Evolutionary conservation across 805 yeast species (phyloP), one percentile per base, ranked within the genome.

Genomic region (Lachancea sp.): DNA sequence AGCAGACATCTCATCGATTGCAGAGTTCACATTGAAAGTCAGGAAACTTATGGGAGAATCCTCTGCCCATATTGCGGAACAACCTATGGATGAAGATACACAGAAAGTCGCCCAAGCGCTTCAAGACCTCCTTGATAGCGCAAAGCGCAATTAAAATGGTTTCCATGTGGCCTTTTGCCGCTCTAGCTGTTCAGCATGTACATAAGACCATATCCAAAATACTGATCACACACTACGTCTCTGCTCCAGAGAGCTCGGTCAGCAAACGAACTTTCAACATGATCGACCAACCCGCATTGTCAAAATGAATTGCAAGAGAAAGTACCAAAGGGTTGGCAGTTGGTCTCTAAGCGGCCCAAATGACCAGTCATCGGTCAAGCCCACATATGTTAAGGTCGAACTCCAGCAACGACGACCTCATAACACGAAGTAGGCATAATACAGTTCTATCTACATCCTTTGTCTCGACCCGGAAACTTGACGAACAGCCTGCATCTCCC

Each of bases 1-100:
- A 29, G 70, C 73, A 62, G 95, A 87, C 54, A 80, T 87, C 8
- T 74, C 84, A 6, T 69, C 67, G 21, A 68, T 81, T 34, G 67
- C 70, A 41, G 96, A 87, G 56, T 84, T 87, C 58, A 81, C 89
- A 2, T 68, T 68, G 65, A 72, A 72, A 54, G 75, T 84, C 78
- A 80, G 78, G 59, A 59, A 67, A 38, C 62, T 83, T 51, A 92
- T 94, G 29, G 94, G 92, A 8, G 75, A 75, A 38, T 75, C 74
- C 43, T 61, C 64, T 41, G 68, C 67, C 50, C 35, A 36, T 3
- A 17, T 32, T 20, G 74, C 54, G 58, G 55, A 59, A 29, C 43
- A 62, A 56, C 76, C 77, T 1, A 55, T 72, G 46, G 88, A 82
- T 54, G 77, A 74, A 36, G 87, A 81, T 40, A 74, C 80, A 11